Percentiles rank a stretch among this genome's conserved stretches.
phyloP scores from a whole-genome alignment of 331 rosid species.

The Erythrophleum ivorense region DNA sequence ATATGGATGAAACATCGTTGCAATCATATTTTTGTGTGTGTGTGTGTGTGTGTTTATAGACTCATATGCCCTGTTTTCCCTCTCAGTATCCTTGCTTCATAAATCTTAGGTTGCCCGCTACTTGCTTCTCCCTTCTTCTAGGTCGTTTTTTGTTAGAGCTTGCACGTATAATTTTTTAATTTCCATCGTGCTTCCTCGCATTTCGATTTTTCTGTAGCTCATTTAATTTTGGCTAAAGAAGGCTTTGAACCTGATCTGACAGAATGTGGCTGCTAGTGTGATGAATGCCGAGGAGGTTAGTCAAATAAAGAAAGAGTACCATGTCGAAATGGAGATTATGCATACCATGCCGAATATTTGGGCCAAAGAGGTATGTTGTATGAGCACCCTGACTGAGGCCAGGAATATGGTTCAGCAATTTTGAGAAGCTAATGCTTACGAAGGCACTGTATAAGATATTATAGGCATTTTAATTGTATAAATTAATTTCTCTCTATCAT shows the following conservation, averaged over 20 bases:
- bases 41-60: too few relatives aligned
- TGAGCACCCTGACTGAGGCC: conserved; percentile 54
- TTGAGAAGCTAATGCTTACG: conserved; percentile 38
- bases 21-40: too few relatives aligned
- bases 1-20: neutral
- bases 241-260: conserved; percentile 38
- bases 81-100: neutral
- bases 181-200: conserved; percentile 12
- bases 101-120: neutral
- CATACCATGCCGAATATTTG: conserved; percentile 57
- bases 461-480: neutral
- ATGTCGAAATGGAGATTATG: conserved; percentile 45
- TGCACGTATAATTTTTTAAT: neutral
- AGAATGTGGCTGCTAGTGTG: conserved; percentile 66
- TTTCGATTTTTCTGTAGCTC: conserved; percentile 21
- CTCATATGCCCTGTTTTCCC: neutral
- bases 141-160: neutral
- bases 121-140: conserved; percentile 1
- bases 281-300: conserved; percentile 60
- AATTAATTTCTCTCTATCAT: neutral
- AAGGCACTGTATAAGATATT: neutral
- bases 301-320: conserved; percentile 52
- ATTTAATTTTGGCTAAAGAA: conserved; percentile 29
- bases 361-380: conserved; percentile 62
- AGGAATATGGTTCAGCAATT: conserved; percentile 61